Evolutionary conservation across 2,329 filamentous ascomycete genomes (phyloP), one percentile per base, ranked within the genome.

Genomic region (Gliomastix tumulicola): DNA sequence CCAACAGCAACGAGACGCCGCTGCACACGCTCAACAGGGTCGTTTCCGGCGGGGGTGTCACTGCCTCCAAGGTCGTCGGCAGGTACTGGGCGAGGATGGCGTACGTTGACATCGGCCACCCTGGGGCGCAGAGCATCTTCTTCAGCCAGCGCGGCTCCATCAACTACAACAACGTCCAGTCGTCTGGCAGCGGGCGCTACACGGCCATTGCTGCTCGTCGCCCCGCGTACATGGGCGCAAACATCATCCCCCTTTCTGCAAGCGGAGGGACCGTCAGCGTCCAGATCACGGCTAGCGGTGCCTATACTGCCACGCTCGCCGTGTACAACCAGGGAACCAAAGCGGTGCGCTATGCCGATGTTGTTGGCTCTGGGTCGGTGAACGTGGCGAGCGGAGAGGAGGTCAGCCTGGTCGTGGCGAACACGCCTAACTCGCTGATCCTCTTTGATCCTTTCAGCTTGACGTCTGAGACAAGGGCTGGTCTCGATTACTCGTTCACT

Each of bases 71-170:
- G 11, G 54, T 73, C 8, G 61, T 74, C 7, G 68, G 59, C 4
- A 52, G 57, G 13, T 73, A 73, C 51, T 72, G 68, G 68, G 69
- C 69, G 3, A 61, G 61, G 40, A 74, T 74, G 69, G 69, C 69
- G 5, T 69, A 65, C 41, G 65, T 65, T 10, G 69, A 73, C 30
- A 68, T 72, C 21, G 66, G 64, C 11, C 65, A 72, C 44, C 40
- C 54, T 1, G 57, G 57, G 7, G 65, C 63, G 1, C 56, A 60
- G 16, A 45, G 56, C 1, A 40, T 55, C 28, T 71, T 66, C 50
- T 44, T 56, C 4, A 39, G 39, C 21, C 54, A 65, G 43, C 54
- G 57, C 10, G 42, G 43, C 3, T 42, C 42, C 13, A 44, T 69
- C 36, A 65, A 63, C 46, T 69, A 64, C 27, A 55, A 56, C 36